phyloP scores from a whole-genome alignment of 257 asterid species.

The Ophiorrhiza pumila region DNA sequence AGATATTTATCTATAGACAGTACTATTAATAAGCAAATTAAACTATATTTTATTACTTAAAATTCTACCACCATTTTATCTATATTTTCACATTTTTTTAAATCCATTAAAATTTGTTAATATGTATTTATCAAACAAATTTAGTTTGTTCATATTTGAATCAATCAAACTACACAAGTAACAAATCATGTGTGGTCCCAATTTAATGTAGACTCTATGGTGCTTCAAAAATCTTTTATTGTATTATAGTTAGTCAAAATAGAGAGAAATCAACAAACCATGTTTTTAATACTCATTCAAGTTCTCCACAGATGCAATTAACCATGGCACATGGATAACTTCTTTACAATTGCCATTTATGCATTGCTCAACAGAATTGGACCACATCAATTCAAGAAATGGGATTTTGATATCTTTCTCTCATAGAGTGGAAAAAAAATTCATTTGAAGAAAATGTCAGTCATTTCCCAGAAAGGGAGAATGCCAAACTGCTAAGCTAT shows the following conservation, averaged over 20 bases:
- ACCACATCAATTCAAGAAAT: slow-evolving; percentile 1
- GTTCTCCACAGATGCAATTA: not conserved
- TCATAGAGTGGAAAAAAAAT: not conserved
- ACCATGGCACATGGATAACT: not conserved
- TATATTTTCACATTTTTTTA: no score
- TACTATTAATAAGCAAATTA: no score
- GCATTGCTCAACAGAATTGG: not conserved
- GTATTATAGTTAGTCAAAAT: not conserved
- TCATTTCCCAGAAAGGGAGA: slow-evolving; percentile 8
- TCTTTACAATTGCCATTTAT: not conserved
- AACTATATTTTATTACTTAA: no score
- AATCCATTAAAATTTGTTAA: no score
- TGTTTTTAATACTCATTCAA: not conserved
- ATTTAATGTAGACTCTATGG: not conserved
- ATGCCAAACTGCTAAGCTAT: slow-evolving; percentile 1
- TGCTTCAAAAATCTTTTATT: not conserved
- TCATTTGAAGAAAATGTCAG: not conserved
- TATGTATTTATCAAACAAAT: no score
- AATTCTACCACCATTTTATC: no score
- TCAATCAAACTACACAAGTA: no score
- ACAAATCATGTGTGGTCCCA: no score
- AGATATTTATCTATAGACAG: no score
- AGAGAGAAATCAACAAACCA: not conserved
- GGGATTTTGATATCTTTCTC: not conserved
- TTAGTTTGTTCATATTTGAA: no score